Base-by-base conservation (phyloP, 306 rosid species). In the Notholithocarpus densiflorus region DNA sequence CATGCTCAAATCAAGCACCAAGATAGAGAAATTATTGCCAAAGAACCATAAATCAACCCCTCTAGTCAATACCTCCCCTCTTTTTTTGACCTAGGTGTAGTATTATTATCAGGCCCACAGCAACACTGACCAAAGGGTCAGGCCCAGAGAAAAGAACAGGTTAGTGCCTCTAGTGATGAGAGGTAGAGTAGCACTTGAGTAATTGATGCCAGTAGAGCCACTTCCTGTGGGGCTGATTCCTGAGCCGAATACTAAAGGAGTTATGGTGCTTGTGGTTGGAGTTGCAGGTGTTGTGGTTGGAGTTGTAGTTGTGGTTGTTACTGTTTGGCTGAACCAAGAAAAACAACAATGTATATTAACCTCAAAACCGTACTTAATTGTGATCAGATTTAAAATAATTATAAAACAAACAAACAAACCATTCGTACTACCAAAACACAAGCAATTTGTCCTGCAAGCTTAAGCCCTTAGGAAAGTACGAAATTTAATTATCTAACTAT, bases 301-400 rank as follows among this genome's bases (percentile, higher is more conserved):
- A 54, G 75, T 64, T 34, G 93, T 82, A 4, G 80, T 77, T 5
- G 89, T 74, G 17, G 82, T 74, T 19, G 86, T 86, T 45, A 91
- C 94, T 19, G 92, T 19, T 57, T 65, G 80, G 85, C 98, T 94
- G 92, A 85, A 86, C 65, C 12, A 81, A 43, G 13, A 81, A 83
- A 73, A 18, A 56, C 80, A 45, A 56, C 17, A 19, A 26, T 71
- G 3, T 12, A 74, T 11, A 45, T 40, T 72, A 53, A 76, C 27
- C 54, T 73, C 43, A 43, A 72, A 31, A 66, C 24, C 66, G 9
- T 11, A 23, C 1, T 3, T 23, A 10, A 23, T 23, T 9, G 12
- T 23, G 31, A 57, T 11, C 10, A 37, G 10, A 6, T 37, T 37
- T 6, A 5, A 34, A 34, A 34, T 1, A 32, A 32, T 5, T 5